Evolutionary conservation across 352 stramenopile species (phyloP), one percentile per base, ranked within the genome.

Genomic region (Phytophthora sansomeana): DNA sequence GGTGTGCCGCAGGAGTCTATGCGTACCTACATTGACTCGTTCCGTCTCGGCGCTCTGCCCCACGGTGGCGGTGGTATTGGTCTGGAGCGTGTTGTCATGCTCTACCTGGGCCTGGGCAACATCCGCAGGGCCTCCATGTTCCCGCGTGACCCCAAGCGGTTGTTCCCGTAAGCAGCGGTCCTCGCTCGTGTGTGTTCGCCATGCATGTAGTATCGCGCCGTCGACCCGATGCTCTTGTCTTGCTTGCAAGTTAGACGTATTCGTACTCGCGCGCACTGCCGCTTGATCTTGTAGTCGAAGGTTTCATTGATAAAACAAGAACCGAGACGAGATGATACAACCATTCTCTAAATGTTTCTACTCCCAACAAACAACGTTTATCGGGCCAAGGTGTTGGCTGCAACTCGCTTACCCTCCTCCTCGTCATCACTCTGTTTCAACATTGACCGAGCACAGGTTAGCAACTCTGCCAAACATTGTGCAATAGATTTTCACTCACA

Each of bases 71-170:
- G 97, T 67, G 98, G 98, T 55, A 99, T 99, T 77, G 98, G 98
- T 60, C 77, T 99, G 17, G 98, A 99, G 77, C 91, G 98, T 54
- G 97, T 99, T 32, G 97, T 99, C 32, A 99, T 99, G 91, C 90
- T 99, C 33, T 99, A 99, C 80, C 85, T 99, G 24, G 97, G 97
- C 16, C 87, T 99, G 16, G 95, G 97, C 73, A 99, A 99, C 92
- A 99, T 99, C 56, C 89, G 98, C 77, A 99, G 99, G 82, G 93
- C 95, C 33, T 99, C 93, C 29, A 98, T 99, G 95, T 99, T 99
- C 88, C 97, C 98, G 26, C 91, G 98, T 64, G 97, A 99, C 88
- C 98, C 97, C 60, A 84, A 86, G 60, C 77, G 84, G 41, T 78
- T 92, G 77, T 91, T 87, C 69, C 81, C 80, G 65, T 91, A 89